Percentiles rank a stretch among this genome's conserved stretches.
Conservation (phyloP, 1,284 basidiomycete species). For the Agaricales sp. region DNA sequence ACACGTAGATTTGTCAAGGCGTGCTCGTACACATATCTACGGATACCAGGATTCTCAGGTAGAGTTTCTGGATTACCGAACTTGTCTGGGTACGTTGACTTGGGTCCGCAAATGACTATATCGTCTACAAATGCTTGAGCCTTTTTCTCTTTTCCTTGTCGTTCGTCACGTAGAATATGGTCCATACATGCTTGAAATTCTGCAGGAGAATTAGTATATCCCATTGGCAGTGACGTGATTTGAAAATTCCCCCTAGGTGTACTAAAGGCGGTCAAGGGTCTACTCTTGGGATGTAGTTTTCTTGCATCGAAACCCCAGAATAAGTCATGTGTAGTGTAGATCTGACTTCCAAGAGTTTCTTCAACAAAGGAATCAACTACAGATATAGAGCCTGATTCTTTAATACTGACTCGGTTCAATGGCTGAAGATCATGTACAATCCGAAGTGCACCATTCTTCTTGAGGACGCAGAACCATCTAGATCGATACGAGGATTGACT, state of each 20-base stretch:
- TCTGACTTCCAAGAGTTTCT: slow-evolving; percentile 3
- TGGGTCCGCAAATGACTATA: slow-evolving; percentile 14
- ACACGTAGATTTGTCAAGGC: slow-evolving; percentile 3
- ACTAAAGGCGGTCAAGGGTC: slow-evolving; percentile 10
- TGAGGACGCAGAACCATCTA: slow-evolving; percentile 7
- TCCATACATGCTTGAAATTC: slow-evolving; percentile 11
- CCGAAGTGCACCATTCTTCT: slow-evolving; percentile 12
- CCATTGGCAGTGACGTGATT: no score
- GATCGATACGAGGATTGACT: no score
- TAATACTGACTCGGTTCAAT: slow-evolving; percentile 19
- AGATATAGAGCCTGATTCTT: slow-evolving; percentile 9
- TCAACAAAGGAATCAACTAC: slow-evolving; percentile 13
- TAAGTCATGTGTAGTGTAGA: no score
- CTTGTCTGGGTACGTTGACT: slow-evolving; percentile 10
- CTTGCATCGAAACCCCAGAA: slow-evolving; percentile 9
- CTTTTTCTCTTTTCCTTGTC: no score
- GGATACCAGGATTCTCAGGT: slow-evolving; percentile 17
- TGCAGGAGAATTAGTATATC: slow-evolving; percentile 6
- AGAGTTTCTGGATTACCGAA: slow-evolving; percentile 15
- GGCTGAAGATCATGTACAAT: slow-evolving; percentile 19
- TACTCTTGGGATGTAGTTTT: slow-evolving; percentile 5
- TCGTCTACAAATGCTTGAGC: slow-evolving; percentile 10
- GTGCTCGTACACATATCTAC: slow-evolving; percentile 17
- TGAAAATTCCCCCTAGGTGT: slow-evolving; percentile 8
- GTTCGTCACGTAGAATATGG: slow-evolving; percentile 11